Evolutionary conservation across 2,329 filamentous ascomycete species (phyloP), one percentile per base, ranked within the genome.

Genomic region (Penicillium sp.): DNA sequence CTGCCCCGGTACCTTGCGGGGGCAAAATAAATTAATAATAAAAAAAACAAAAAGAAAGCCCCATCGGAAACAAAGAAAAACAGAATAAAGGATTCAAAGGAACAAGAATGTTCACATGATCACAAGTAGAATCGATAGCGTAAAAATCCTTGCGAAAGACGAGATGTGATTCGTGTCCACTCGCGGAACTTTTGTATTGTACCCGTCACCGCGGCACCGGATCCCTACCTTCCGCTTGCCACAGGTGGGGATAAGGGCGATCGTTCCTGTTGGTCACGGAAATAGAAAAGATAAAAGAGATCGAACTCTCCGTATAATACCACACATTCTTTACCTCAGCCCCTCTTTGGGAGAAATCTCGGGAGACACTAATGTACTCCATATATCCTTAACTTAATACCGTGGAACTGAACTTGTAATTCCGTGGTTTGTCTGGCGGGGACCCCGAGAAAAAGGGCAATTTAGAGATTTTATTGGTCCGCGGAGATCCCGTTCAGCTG

Each of bases 161-260:
- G 49, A 52, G 41, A 59, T 43, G 27, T 47, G 49, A 59, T 51
- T 50, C 31, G 50, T 43, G 35, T 51, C 55, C 55, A 53, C 47
- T 59, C 57, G 43, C 33, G 48, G 58, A 52, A 49, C 43, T 52
- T 59, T 47, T 57, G 55, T 56, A 53, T 66, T 55, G 59, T 66
- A 73, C 68, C 70, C 71, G 69, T 72, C 71, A 66, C 66, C 71
- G 72, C 70, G 72, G 72, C 68, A 73, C 66, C 66, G 66, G 70
- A 68, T 68, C 64, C 57, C 47, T 64, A 62, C 63, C 59, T 72
- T 72, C 72, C 70, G 70, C 53, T 72, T 35, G 62, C 64, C 65
- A 65, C 59, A 48, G 43, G 54, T 58, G 58, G 49, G 45, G 50
- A 52, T 63, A 58, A 53, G 54, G 53, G 57, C 56, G 57, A 54